Evolutionary conservation across 2,329 filamentous ascomycete species (phyloP).

Genomic region (Pseudogymnoascus sp.): DNA sequence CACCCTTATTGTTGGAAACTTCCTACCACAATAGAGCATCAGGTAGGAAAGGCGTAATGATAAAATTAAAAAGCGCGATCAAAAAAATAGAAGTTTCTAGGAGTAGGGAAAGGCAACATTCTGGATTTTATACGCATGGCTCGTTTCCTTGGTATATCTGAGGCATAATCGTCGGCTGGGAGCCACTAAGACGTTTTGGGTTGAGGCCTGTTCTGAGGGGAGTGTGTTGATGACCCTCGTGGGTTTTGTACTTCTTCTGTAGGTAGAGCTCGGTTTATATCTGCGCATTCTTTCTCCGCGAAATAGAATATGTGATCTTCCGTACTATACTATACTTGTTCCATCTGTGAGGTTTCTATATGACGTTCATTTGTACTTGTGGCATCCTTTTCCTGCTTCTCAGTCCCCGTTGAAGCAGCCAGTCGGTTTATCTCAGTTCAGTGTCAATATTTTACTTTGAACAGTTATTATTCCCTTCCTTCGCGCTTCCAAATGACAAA

Average conservation of each 20-base stretch:
- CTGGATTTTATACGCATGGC: neutral
- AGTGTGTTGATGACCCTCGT: slow-evolving; percentile 13
- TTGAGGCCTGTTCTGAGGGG: slow-evolving; percentile 14
- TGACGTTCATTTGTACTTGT: neutral
- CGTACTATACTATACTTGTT: slow-evolving; percentile 11
- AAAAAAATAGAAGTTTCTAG: neutral
- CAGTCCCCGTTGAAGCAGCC: neutral
- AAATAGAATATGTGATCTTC: slow-evolving; percentile 15
- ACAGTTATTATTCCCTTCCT: neutral
- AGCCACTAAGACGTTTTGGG: slow-evolving; percentile 17
- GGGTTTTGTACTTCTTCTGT: slow-evolving; percentile 16
- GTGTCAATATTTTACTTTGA: neutral
- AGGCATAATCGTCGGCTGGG: slow-evolving; percentile 16
- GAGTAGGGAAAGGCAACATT: neutral
- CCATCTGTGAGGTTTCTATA: slow-evolving; percentile 12
- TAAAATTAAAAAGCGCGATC: neutral
- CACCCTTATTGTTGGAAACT: slow-evolving; percentile 92
- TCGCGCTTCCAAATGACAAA: neutral
- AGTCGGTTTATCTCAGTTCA: neutral
- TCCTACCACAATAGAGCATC: slow-evolving; percentile 67
- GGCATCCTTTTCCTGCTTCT: neutral
- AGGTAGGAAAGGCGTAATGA: slow-evolving; percentile 4
- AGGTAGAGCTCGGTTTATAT: slow-evolving; percentile 15
- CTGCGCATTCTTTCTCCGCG: slow-evolving; percentile 19
- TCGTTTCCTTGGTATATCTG: slow-evolving; percentile 8